Evolutionary conservation across 2,329 filamentous ascomycete species (phyloP), one percentile per base, ranked within the genome.

Genomic region (Stagonosporopsis chrysanthemi): DNA sequence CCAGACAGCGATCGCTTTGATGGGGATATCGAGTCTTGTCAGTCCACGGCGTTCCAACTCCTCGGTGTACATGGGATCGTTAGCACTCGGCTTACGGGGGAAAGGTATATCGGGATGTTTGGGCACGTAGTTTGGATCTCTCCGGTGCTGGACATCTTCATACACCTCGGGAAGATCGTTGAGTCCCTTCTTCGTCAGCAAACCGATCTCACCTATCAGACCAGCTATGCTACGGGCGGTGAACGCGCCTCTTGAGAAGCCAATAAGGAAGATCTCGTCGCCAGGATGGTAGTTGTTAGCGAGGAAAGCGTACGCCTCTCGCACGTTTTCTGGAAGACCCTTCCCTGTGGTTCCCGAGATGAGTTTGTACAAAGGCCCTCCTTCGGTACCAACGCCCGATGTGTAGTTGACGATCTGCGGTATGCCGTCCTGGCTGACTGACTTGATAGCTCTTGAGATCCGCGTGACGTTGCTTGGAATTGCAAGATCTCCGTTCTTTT

Each of bases 221-320:
- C 79, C 79, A 7, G 73, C 79, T 12, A 81, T 74, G 33, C 69
- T 73, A 42, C 74, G 72, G 8, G 72, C 83, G 1, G 79, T 82
- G 60, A 77, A 82, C 2, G 80, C 79, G 17, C 80, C 80, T 47
- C 80, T 67, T 2, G 79, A 81, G 60, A 81, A 82, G 2, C 80
- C 80, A 4, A 82, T 61, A 8, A 82, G 66, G 58, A 81, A 82
- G 40, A 82, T 80, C 17, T 79, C 78, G 55, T 82, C 80, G 52
- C 82, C 82, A 0, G 76, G 76, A n/a, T 77, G 71, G 62, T 81
- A 84, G 67, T 84, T 85, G 52, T 81, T 80, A n/a, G 79, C 77
- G 2, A 84, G 69, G 64, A 83, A 84, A 6, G 76, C 76, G 50
- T 85, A 83, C 0, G 75, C 79, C 67, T 82, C 78, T 12, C 80